Evolutionary conservation across 2,329 filamentous ascomycete species (phyloP), one percentile per base, ranked within the genome.

Genomic region (Fusarium fracticaudum): DNA sequence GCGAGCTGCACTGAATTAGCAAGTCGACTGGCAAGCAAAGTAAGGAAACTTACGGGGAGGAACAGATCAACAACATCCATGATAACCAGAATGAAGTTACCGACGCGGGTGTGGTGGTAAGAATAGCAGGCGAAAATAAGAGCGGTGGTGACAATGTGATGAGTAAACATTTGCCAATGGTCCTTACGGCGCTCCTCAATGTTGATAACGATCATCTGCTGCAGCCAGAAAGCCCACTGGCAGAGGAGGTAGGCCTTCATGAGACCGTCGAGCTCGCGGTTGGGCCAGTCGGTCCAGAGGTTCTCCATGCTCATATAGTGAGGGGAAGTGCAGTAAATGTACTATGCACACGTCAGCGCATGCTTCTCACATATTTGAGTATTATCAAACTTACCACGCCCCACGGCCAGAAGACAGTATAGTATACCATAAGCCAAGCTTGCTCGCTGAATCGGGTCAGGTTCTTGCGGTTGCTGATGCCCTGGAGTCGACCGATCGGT

Each of bases 101-200:
- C 96, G 35, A 98, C 94, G 53, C 93, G 92, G 64, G 93, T 97
- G 80, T 94, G 91, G 80, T 96, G 92, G 81, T 97, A 98, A 75
- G 91, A 90, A 82, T 98, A 98, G 74, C 93, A 96, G 38, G 91
- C 89, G 65, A 91, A 91, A 73, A 99, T 91, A 50, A 99, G 90
- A 10, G 87, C 86, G 79, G 92, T 94, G 26, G 96, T 99, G 81
- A 98, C 91, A 80, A 98, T 90, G 84, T 99, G 96, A 83, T 98
- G 96, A 24, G 91, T 92, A 76, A 98, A 91, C 96, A 98, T 98
- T 83, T 98, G 96, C 86, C 91, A 93, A 83, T 98, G 93, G 79
- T 99, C 96, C 85, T 98, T 98, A 79, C 96, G 90, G 75, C 93
- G 91, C 84, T 97, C 94, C 84, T 99, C 96, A 69, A 98, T 95